Percentiles rank a stretch among this genome's conserved stretches.
Conservation (phyloP, 352 stramenopile species). For the Phytopythium aichiense region DNA sequence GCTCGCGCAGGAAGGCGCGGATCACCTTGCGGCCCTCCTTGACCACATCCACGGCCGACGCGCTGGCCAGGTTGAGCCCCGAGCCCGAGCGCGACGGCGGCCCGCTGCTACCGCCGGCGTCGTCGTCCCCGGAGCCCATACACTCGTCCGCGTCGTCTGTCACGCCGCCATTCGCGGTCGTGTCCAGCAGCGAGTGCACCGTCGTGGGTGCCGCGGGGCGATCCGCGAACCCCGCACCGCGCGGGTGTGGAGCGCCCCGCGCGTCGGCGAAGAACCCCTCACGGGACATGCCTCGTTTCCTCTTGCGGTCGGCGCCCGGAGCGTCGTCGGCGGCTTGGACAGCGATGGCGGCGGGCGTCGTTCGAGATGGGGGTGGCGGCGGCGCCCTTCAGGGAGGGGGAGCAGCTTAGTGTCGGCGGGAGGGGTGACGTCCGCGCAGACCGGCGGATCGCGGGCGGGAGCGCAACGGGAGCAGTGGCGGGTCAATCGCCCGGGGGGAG, state of each 20-base stretch:
- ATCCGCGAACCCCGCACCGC: slow-evolving; percentile 17
- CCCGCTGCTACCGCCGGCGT: slow-evolving; percentile 4
- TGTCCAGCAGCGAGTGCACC: slow-evolving; percentile 14
- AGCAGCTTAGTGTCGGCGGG: too few species aligned
- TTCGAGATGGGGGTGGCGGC: not conserved
- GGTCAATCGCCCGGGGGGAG: not conserved
- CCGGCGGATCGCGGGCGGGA: not conserved
- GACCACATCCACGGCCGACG: slow-evolving; percentile 59
- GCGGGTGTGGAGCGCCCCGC: slow-evolving; percentile 23
- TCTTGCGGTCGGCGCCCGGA: slow-evolving; percentile 47
- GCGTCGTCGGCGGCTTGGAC: slow-evolving; percentile 17
- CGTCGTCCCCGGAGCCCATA: slow-evolving; percentile 21
- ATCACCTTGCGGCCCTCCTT: slow-evolving; percentile 82
- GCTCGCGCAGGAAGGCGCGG: slow-evolving; percentile 81
- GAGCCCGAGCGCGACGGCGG: slow-evolving; percentile 6
- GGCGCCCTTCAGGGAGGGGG: too few species aligned
- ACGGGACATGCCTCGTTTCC: slow-evolving; percentile 60
- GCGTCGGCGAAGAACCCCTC: slow-evolving; percentile 47
- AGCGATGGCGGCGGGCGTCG: slow-evolving; percentile 11
- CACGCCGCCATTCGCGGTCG: slow-evolving; percentile 19
- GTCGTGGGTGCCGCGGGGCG: slow-evolving; percentile 15
- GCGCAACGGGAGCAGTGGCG: not conserved
- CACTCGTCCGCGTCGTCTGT: slow-evolving; percentile 25
- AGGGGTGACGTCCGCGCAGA: not conserved
- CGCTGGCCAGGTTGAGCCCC: slow-evolving; percentile 40